phyloP scores from a whole-genome alignment of 1,284 basidiomycete species.

The Ustilago bromivora region DNA sequence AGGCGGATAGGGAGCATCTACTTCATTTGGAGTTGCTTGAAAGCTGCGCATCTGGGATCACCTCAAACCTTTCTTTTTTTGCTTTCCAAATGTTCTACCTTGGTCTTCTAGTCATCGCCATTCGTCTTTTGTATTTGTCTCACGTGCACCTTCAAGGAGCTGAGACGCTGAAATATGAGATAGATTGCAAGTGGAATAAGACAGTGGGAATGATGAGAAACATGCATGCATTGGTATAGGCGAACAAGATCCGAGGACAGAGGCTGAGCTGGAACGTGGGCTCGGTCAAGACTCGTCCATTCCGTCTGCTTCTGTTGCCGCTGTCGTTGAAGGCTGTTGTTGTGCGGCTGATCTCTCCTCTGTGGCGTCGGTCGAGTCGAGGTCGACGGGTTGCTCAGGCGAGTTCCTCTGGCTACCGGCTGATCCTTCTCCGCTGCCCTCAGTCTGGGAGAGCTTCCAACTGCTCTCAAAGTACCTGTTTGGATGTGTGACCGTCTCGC shows the following conservation, averaged over 20 bases:
- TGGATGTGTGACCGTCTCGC: constrained; percentile 92
- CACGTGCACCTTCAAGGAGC: not conserved
- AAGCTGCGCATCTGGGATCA: constrained; percentile 53
- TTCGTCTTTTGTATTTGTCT: not conserved
- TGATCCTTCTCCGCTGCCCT: constrained; percentile 7
- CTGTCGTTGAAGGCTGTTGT: constrained; percentile 4
- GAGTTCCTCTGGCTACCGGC: constrained; percentile 22
- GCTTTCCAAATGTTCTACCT: not conserved
- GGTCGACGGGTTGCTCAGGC: constrained; percentile 20
- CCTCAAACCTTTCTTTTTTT: constrained; percentile 53
- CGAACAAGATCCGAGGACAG: constrained; percentile 5
- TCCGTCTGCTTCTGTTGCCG: constrained; percentile 16
- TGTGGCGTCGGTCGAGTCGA: not conserved
- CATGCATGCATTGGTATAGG: constrained; percentile 30
- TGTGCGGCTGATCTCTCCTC: constrained; percentile 5
- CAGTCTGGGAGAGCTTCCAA: constrained; percentile 57
- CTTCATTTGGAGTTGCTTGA: constrained; percentile 50
- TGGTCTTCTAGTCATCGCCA: too few species aligned
- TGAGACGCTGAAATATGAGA: not conserved
- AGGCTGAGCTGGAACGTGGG: constrained; percentile 2
- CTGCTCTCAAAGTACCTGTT: constrained; percentile 79
- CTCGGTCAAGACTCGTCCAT: constrained; percentile 39
- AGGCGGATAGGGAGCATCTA: constrained; percentile 56
- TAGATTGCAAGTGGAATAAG: not conserved
- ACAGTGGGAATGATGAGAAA: not conserved